Base-by-base conservation (phyloP, 2,329 filamentous ascomycete genomes). In the Parastagonospora avenae region DNA sequence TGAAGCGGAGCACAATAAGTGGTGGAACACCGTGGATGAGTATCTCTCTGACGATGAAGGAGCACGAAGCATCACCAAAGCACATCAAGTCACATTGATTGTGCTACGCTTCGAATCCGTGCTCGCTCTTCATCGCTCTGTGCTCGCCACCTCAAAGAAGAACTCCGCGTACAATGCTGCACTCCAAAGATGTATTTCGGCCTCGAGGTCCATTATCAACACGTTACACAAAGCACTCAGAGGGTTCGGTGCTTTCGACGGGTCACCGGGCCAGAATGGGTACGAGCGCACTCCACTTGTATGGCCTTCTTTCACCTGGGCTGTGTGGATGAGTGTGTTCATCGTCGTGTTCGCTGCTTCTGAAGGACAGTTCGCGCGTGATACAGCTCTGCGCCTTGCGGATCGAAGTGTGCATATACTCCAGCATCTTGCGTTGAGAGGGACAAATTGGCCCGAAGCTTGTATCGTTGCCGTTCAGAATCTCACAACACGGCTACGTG, bases 231-330 rank as follows among this genome's bases (percentile, higher is more conserved):
- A 63, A 19, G 57, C 60, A 2, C 41, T 64, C 4, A 52, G 57
- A 14, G 61, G 62, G 4, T 63, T 63, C 39, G 61, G 61, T 4
- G 60, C 57, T 15, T 63, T 62, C 42, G 60, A 63, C 29, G 60
- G 63, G 3, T 64, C 63, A 2, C 61, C 60, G 28, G 62, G 61
- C 8, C 51, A 56, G 31, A 14, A 49, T 41, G 63, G 63, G 8
- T 64, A 64, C 28, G 57, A 64, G 35, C 56, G 45, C 16, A 62
- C 54, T 3, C 56, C 61, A 15, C 45, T 66, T 14, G 38, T 66
- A 10, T 66, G 63, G 63, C 63, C 63, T 4, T 66, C 63, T 2
- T 66, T 66, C 32, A 66, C 63, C 5, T 64, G 63, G 62, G 63
- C 62, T 1, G 42, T 66, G 2, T 64, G 63, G 63, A 64, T 64